Conservation (phyloP, 768 basidiomycete species). For the Phanerochaete sordida region DNA sequence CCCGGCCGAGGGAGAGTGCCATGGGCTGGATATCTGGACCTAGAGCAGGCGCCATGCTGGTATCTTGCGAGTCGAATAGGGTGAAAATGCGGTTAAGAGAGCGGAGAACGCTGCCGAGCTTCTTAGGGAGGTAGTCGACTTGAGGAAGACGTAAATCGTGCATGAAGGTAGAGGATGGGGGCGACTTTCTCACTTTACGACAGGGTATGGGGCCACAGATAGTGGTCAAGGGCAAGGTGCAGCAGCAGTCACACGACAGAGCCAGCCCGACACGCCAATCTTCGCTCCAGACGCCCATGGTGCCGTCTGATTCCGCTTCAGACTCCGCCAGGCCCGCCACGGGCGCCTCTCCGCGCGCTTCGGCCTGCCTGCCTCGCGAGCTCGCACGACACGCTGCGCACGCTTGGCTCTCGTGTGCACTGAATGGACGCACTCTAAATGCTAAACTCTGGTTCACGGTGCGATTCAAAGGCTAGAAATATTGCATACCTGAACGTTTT, state of each 20-base stretch:
- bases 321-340: background rate
- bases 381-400: too few relatives aligned
- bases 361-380: too few relatives aligned
- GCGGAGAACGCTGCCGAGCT: slow-evolving; percentile 2
- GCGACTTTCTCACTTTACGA: background rate
- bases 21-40: slow-evolving; percentile 10
- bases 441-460: too few relatives aligned
- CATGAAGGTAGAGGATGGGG: background rate
- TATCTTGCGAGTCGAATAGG: background rate
- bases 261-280: background rate
- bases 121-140: background rate
- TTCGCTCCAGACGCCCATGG: background rate
- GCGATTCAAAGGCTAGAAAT: too few relatives aligned
- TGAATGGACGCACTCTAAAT: too few relatives aligned
- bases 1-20: background rate
- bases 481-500: too few relatives aligned
- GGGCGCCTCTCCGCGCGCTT: too few relatives aligned
- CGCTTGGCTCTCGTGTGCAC: too few relatives aligned
- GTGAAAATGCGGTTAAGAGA: slow-evolving; percentile 8
- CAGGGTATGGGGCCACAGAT: background rate
- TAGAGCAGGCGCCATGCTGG: slow-evolving; percentile 5
- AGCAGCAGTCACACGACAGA: slow-evolving; percentile 19
- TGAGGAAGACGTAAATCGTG: slow-evolving; percentile 4
- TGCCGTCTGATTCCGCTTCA: background rate
- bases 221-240: background rate